Evolutionary conservation across 805 yeast genomes (phyloP).

Genomic region (Metschnikowia colocasiae): DNA sequence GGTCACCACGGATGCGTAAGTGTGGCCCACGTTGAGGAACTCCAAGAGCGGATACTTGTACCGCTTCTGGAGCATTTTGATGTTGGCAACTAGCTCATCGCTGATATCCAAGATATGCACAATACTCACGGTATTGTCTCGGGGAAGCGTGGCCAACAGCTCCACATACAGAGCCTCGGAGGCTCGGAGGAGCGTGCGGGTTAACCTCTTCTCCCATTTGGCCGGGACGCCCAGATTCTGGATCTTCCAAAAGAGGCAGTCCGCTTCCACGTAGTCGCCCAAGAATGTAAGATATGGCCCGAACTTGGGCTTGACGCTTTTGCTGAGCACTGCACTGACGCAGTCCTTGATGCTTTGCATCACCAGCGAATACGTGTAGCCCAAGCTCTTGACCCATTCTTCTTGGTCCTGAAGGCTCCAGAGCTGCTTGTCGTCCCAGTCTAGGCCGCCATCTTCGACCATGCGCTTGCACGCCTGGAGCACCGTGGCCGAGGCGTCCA

Average conservation of each 20-base stretch:
- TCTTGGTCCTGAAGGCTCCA: constrained; percentile 46
- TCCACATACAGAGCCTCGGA: constrained; percentile 40
- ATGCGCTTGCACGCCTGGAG: constrained; percentile 29
- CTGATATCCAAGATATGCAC: constrained; percentile 56
- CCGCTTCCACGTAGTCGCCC: constrained; percentile 49
- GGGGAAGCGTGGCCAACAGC: constrained; percentile 49
- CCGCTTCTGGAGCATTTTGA: constrained; percentile 52
- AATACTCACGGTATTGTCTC: constrained; percentile 50
- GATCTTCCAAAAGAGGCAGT: constrained; percentile 37
- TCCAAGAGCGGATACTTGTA: constrained; percentile 63
- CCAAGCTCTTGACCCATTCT: constrained; percentile 47
- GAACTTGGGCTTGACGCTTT: constrained; percentile 51
- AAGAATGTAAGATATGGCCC: constrained; percentile 49
- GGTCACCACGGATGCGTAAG: constrained; percentile 47
- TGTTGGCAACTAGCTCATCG: constrained; percentile 47
- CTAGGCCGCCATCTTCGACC: constrained; percentile 30
- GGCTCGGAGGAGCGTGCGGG: constrained; percentile 32
- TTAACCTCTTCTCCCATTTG: constrained; percentile 43
- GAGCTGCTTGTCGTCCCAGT: constrained; percentile 28
- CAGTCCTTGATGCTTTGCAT: constrained; percentile 44
- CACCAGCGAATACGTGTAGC: constrained; percentile 43
- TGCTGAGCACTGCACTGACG: constrained; percentile 40
- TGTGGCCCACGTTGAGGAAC: constrained; percentile 47
- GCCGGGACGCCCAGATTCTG: constrained; percentile 36
- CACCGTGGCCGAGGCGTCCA: constrained; percentile 24